Base-by-base conservation (phyloP, 1,284 basidiomycete species). In the Leccinum laetum region DNA sequence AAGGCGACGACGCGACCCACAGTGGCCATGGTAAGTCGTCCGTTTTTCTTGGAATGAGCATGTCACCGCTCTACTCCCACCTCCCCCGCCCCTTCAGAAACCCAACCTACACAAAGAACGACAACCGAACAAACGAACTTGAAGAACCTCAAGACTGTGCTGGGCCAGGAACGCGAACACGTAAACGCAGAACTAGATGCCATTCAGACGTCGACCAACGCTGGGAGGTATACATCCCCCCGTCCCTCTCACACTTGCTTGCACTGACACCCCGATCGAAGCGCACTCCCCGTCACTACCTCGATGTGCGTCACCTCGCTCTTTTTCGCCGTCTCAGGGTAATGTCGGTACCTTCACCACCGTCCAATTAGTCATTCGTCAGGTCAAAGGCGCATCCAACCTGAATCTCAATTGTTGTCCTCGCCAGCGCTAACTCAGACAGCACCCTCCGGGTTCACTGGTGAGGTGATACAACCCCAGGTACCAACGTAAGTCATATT, bases 221-320 rank as follows among this genome's bases (percentile, higher is more conserved):
- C 87, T 13, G 87, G 88, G 1, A 88, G 87, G 2, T 93, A 91
- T 91, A 63, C 59, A 87, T 41, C 75, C 21, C 21, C 35, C 32
- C 32, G 35, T 37, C 16, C 4, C 7, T 29, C 29, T 37, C 14
- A 2, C 9, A 5, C 32, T 32, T 32, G 32, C 11, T 13, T 13
- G 13, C n/a, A 18, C 13, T 29, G 93, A 95, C 70, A 84, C 86
- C 1, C 90, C 89, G 1, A 93, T 96, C 60, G 94, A 96, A 72
- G 93, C 93, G 11, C 92, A 93, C 94, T 4, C 88, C 88, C 62
- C 84, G 86, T 68, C 88, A 90, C 68, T 94, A 92, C 68, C 80
- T 95, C 6, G 90, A 94, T 77, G 92, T 91, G 64, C 16, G 79
- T 69, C 56, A 6, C 14, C 4, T 39, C 24, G 18, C 55, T 41